These are phyloP conservation scores for Tagetes patula DNA, from an alignment of 129 eudicot genomes.

Conservation along the genomic window DNA sequence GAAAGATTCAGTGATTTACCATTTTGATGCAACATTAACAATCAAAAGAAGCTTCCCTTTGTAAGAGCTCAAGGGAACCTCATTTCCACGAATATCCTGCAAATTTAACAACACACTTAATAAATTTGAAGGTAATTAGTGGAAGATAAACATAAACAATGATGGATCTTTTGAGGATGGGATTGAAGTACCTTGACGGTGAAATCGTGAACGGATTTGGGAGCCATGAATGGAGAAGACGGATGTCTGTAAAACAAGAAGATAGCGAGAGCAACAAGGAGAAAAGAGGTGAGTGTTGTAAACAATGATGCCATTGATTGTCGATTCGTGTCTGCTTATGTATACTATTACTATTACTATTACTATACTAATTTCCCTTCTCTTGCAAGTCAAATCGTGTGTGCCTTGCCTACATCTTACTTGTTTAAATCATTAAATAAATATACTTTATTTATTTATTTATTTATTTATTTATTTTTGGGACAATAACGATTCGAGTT, in stretches of 20 bases:
- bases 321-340: slow-evolving; percentile 12
- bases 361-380: neutral
- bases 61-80: slow-evolving; percentile 76
- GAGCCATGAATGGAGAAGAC: slow-evolving; percentile 36
- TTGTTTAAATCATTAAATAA: no score
- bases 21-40: slow-evolving; percentile 90
- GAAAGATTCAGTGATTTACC: slow-evolving; percentile 41
- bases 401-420: neutral
- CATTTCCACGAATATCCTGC: slow-evolving; percentile 82
- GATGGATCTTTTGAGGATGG: neutral
- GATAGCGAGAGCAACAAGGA: slow-evolving; percentile 52
- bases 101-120: neutral
- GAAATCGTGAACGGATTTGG: slow-evolving; percentile 62
- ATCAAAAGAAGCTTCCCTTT: slow-evolving; percentile 76
- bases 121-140: no score
- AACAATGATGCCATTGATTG: slow-evolving; percentile 34
- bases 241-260: slow-evolving; percentile 53
- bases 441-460: no score
- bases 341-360: neutral
- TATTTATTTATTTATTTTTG: no score
- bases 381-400: slow-evolving; percentile 28
- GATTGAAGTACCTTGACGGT: slow-evolving; percentile 64
- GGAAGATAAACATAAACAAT: neutral
- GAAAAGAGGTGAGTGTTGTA: slow-evolving; percentile 46
- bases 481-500: no score